phyloP scores from a whole-genome alignment of 2,329 filamentous ascomycete genomes.

The Xylaria sp. region DNA sequence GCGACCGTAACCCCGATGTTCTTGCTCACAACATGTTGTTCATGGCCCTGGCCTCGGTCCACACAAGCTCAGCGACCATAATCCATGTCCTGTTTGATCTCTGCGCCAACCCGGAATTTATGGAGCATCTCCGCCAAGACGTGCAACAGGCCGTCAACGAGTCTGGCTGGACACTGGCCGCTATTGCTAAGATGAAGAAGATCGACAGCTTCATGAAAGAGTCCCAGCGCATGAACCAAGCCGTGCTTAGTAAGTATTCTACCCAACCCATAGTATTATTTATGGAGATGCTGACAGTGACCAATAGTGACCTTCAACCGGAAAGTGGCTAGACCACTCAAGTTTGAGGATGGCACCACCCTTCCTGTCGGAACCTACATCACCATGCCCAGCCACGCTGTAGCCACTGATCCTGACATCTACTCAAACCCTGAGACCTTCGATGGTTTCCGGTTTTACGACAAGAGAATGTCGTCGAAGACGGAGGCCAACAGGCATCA shows the following conservation, averaged over 20 bases:
- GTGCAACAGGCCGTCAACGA: slow-evolving; percentile 34
- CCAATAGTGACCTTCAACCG: slow-evolving; percentile 38
- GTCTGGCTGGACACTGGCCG: slow-evolving; percentile 38
- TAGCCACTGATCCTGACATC: slow-evolving; percentile 36
- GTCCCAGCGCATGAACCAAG: slow-evolving; percentile 40
- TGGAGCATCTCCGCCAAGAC: slow-evolving; percentile 37
- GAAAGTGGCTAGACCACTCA: slow-evolving; percentile 29
- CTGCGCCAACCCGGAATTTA: slow-evolving; percentile 36
- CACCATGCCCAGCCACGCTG: slow-evolving; percentile 36
- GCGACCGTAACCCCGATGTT: slow-evolving; percentile 36
- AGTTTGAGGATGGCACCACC: slow-evolving; percentile 34
- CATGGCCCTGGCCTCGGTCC: slow-evolving; percentile 37
- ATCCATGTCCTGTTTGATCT: slow-evolving; percentile 39
- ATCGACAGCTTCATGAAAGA: slow-evolving; percentile 40
- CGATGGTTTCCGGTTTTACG: slow-evolving; percentile 37
- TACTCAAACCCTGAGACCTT: slow-evolving; percentile 38
- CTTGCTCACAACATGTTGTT: slow-evolving; percentile 39
- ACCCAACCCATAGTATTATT: background rate
- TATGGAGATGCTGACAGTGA: slow-evolving; percentile 21
- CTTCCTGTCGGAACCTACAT: slow-evolving; percentile 38
- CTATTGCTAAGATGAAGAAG: slow-evolving; percentile 39
- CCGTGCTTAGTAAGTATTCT: slow-evolving; percentile 36
- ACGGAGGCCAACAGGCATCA: slow-evolving; percentile 37
- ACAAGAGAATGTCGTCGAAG: slow-evolving; percentile 38
- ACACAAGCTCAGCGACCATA: slow-evolving; percentile 38